Evolutionary conservation across 2,329 filamentous ascomycete genomes (phyloP), one percentile per base, ranked within the genome.

Genomic region (Phoma herbarum): DNA sequence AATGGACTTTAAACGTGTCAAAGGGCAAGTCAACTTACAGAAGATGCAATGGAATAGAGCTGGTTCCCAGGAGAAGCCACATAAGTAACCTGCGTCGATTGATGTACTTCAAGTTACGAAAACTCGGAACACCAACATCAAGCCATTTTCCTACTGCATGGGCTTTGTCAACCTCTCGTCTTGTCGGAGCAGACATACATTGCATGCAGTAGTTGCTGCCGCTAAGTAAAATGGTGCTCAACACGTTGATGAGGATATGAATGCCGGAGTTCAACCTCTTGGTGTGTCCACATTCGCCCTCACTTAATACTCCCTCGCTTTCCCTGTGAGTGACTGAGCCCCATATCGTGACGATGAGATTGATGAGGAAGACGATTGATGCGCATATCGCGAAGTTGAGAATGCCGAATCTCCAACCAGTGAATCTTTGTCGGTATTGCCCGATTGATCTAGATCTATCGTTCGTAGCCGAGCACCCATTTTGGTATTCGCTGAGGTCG

Each of bases 141-240:
- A 61, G 29, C 58, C 54, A 55, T 26, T 3, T 33, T 14, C 28
- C 14, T 8, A 4, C 59, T 0, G 60, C 42, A 66, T 86, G 84
- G 0, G 82, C 82, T 20, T 59, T 64, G 49, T 86, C 80, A 7
- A 85, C 67, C 31, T 85, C 82, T 9, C 63, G 55, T 23, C 84
- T 72, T 1, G 80, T 84, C 0, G 84, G 84, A 0, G 83, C 77
- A 18, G 70, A 78, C 14, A 86, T 66, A 16, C 80, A 75, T 58
- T 86, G 84, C 80, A 84, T 84, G 51, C 77, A 79, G 58, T 82
- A 84, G 62, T 83, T 84, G 37, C 79, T 82, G 2, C 80, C 81
- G 1, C 77, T 76, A 1, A 85, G 74, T 8, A 84, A 58, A 1
- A 77, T 52, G 0, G 81, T 83, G 29, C 78, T 78, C 28, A 83